Conservation (phyloP, 306 rosid genomes). For the Cyamopsis tetragonoloba region DNA sequence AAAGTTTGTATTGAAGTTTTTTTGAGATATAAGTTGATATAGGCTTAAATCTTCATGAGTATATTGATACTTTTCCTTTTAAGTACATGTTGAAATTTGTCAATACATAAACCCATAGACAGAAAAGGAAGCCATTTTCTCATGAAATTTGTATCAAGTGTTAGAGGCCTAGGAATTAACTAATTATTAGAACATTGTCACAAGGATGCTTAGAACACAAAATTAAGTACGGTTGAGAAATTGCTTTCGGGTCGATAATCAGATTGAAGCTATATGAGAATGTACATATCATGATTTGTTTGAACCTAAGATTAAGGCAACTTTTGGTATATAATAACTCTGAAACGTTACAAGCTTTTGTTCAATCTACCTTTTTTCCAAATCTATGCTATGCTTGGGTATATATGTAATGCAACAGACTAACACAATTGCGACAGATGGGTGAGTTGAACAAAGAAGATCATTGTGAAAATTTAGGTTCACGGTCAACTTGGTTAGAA, state of each 20-base stretch:
- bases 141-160: not conserved
- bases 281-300: constrained; percentile 32
- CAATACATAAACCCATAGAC: not conserved
- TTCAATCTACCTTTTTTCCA: not conserved
- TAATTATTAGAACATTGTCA: no score
- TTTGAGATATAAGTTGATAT: no score
- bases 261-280: constrained; percentile 24
- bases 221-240: constrained; percentile 48
- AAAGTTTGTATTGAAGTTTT: no score
- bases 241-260: constrained; percentile 52
- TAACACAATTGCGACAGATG: constrained; percentile 10
- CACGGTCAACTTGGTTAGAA: constrained; percentile 34
- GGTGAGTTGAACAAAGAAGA: not conserved
- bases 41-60: no score
- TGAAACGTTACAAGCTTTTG: not conserved
- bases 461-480: constrained; percentile 23
- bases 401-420: not conserved
- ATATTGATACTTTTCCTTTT: no score
- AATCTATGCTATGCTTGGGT: not conserved
- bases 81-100: no score
- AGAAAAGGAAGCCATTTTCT: not conserved
- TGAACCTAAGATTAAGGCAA: constrained; percentile 41
- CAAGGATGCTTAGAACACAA: constrained; percentile 38
- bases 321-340: constrained; percentile 34
- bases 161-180: not conserved